phyloP scores from a whole-genome alignment of 192 early-diverging fungal species.

The Podila epicladia region DNA sequence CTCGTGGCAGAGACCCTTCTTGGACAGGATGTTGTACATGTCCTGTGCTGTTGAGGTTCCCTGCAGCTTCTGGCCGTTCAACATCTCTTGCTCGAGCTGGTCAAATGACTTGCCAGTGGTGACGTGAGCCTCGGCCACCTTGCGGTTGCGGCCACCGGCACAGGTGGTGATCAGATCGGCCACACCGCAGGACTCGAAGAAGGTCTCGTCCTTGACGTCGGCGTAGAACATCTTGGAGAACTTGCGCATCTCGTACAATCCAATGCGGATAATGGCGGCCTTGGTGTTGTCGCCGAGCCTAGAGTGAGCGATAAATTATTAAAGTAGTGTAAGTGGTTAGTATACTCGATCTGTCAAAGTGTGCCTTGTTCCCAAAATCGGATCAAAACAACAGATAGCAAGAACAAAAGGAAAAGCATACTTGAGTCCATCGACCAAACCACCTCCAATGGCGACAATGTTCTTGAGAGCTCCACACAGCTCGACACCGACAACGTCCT shows the following conservation, averaged over 20 bases:
- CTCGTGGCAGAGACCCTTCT: constrained; percentile 49
- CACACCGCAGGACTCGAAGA: constrained; percentile 95
- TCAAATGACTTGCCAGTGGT: constrained; percentile 90
- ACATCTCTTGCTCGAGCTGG: constrained; percentile 84
- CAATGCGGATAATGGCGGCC: constrained; percentile 95
- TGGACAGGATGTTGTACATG: constrained; percentile 79
- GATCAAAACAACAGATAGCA: background rate
- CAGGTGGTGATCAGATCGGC: constrained; percentile 96
- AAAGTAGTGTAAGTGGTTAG: too few species aligned
- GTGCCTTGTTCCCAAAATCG: too few species aligned
- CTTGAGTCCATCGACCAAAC: constrained; percentile 91
- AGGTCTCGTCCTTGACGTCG: constrained; percentile 88
- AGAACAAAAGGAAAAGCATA: background rate
- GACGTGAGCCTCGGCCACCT: constrained; percentile 89
- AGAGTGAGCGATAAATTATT: background rate
- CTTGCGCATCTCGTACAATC: constrained; percentile 93
- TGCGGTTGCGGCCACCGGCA: constrained; percentile 92
- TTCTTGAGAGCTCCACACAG: constrained; percentile 98
- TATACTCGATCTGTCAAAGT: too few species aligned
- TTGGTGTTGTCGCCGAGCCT: constrained; percentile 93
- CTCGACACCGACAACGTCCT: constrained; percentile 92
- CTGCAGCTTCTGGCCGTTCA: constrained; percentile 97
- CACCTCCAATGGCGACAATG: constrained; percentile 94
- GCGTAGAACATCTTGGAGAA: constrained; percentile 83
- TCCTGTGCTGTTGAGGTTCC: constrained; percentile 91